These are phyloP conservation scores for Paracoccidioides brasiliensis DNA, from an alignment of 2,329 filamentous ascomycete species.

Conservation along the genomic window DNA sequence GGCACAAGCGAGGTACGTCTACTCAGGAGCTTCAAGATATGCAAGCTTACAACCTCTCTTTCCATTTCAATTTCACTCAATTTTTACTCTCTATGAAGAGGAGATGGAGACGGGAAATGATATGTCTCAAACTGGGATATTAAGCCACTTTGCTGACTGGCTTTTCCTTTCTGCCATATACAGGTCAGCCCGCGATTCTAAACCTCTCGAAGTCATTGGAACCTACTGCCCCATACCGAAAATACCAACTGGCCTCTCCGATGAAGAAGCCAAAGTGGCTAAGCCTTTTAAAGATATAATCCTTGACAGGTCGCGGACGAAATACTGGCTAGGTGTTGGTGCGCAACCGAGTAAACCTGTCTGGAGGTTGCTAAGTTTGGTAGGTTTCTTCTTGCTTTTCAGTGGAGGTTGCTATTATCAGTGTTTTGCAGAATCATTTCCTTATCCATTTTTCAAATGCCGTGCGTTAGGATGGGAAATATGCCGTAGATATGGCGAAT, in stretches of 20 bases:
- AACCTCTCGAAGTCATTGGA: constrained; percentile 83
- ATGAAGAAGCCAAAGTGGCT: constrained; percentile 38
- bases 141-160: neutral
- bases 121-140: neutral
- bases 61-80: neutral
- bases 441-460: too few species aligned
- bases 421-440: neutral
- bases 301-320: constrained; percentile 65
- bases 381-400: constrained; percentile 6
- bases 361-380: constrained; percentile 56
- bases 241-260: constrained; percentile 35
- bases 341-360: constrained; percentile 85
- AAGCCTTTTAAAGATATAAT: constrained; percentile 82
- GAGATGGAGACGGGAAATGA: neutral
- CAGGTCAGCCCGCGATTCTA: constrained; percentile 74
- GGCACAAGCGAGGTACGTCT: constrained; percentile 65
- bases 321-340: constrained; percentile 95
- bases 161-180: neutral
- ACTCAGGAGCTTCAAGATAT: neutral
- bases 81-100: neutral
- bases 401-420: neutral
- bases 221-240: constrained; percentile 49
- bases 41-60: neutral
- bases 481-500: neutral
- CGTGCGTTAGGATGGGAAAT: neutral